A percentile compares a stretch with the other conserved stretches of the same genome.
Conservation (phyloP, 257 asterid genomes). For the Echites panduratus region DNA sequence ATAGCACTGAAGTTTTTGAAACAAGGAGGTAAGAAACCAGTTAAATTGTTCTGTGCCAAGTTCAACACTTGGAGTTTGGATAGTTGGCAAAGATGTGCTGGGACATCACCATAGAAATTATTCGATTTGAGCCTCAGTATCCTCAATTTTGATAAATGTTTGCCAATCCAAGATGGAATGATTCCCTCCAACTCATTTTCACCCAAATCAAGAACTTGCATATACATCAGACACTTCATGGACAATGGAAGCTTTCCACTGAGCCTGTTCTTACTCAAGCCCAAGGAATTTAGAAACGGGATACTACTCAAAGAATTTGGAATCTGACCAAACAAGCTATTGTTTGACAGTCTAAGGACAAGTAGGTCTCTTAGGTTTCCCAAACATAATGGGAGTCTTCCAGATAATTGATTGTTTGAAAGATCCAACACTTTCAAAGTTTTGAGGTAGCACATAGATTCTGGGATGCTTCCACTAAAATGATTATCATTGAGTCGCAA, state of each 20-base stretch:
- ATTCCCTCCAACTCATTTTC: conserved; percentile 1
- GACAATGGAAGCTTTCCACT: not conserved
- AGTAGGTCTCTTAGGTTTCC: conserved; percentile 8
- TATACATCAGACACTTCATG: not conserved
- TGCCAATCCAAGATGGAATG: conserved; percentile 27
- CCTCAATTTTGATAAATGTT: conserved; percentile 13
- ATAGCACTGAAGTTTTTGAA: conserved; percentile 20
- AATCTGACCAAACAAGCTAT: conserved; percentile 22
- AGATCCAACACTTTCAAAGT: not conserved
- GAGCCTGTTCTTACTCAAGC: conserved; percentile 20
- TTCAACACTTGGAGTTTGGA: conserved; percentile 20
- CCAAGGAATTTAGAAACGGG: conserved; percentile 10
- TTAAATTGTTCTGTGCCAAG: conserved; percentile 20
- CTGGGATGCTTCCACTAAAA: not conserved
- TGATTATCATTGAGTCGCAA: too few relatives aligned
- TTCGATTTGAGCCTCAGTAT: conserved; percentile 24
- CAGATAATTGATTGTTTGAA: conserved; percentile 13
- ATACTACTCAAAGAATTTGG: conserved; percentile 26
- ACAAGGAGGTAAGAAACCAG: conserved; percentile 22
- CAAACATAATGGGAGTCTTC: conserved; percentile 9
- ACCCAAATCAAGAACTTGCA: conserved; percentile 8
- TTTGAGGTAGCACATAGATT: not conserved
- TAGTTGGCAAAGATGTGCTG: conserved; percentile 21
- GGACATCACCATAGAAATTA: conserved; percentile 18
- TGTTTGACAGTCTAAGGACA: conserved; percentile 4